Evolutionary conservation across 2,329 filamentous ascomycete species (phyloP).

Genomic region (Aspergillus proliferans): DNA sequence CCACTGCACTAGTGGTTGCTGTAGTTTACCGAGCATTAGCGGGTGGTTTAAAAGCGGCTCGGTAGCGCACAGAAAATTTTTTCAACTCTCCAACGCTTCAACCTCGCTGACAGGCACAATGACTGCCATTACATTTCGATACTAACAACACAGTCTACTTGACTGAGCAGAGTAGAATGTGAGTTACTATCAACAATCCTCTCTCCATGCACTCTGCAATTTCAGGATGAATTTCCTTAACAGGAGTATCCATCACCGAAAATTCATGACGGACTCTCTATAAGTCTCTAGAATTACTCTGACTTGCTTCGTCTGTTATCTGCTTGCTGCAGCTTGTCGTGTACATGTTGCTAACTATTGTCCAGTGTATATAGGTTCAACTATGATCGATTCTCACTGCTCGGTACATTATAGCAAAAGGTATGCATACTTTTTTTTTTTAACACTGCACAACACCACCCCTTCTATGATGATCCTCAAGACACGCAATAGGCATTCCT

Average conservation of each 20-base stretch:
- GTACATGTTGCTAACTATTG: slow-evolving; percentile 3
- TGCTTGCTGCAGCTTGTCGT: slow-evolving; percentile 6
- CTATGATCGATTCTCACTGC: background rate
- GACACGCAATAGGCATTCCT: slow-evolving; percentile 65
- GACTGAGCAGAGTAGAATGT: slow-evolving; percentile 1
- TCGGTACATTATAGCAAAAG: slow-evolving; percentile 32
- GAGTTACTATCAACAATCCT: background rate
- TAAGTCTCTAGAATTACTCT: slow-evolving; percentile 52
- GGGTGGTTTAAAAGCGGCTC: background rate
- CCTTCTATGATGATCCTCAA: slow-evolving; percentile 53
- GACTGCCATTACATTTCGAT: background rate
- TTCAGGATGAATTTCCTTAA: slow-evolving; percentile 38
- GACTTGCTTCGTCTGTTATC: slow-evolving; percentile 25
- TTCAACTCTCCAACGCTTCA: slow-evolving; percentile 10
- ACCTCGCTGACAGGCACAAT: slow-evolving; percentile 2
- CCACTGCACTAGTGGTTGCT: background rate
- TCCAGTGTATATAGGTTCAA: background rate
- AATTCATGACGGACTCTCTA: slow-evolving; percentile 47
- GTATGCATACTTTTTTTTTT: slow-evolving; percentile 25
- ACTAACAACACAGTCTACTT: background rate
- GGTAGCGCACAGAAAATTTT: slow-evolving; percentile 17
- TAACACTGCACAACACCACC: slow-evolving; percentile 7
- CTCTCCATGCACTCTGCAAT: background rate
- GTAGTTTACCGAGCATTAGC: background rate
- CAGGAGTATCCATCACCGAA: slow-evolving; percentile 56